A percentile compares a stretch with the other conserved stretches of the same genome.
These are phyloP conservation scores for Tremella yokohamensis DNA, from an alignment of 768 basidiomycete genomes.

Conservation along the genomic window DNA sequence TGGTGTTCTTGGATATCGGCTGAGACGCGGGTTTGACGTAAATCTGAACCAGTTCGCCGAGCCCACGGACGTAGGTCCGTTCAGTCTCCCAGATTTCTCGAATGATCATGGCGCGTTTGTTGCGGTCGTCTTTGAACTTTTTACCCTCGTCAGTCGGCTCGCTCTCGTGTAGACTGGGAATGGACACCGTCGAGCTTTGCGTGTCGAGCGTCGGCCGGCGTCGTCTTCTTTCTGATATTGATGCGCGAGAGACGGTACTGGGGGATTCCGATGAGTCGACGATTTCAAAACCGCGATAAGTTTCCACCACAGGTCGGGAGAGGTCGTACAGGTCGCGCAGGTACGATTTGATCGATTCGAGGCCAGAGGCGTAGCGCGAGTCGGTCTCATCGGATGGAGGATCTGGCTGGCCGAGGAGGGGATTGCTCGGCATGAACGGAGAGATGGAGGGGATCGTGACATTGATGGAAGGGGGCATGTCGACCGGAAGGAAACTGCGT, in stretches of 20 bases:
- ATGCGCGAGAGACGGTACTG: not conserved
- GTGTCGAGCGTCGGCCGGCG: conserved; percentile 8
- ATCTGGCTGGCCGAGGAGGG: conserved; percentile 6
- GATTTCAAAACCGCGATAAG: conserved; percentile 38
- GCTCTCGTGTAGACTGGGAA: conserved; percentile 15
- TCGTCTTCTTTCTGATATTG: conserved; percentile 6
- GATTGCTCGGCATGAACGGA: conserved; percentile 56
- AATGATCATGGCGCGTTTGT: conserved; percentile 75
- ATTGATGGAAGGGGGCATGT: conserved; percentile 59
- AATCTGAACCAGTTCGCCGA: conserved; percentile 89
- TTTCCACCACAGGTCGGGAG: conserved; percentile 63
- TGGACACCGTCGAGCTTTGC: not conserved
- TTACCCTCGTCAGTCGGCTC: conserved; percentile 51
- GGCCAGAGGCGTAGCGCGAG: conserved; percentile 54
- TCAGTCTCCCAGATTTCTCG: conserved; percentile 95
- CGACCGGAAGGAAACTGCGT: conserved; percentile 84
- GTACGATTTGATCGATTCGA: conserved; percentile 92
- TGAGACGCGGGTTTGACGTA: conserved; percentile 82
- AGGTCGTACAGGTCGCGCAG: conserved; percentile 93
- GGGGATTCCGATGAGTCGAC: conserved; percentile 9
- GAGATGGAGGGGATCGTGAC: conserved; percentile 66
- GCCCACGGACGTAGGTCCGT: conserved; percentile 86
- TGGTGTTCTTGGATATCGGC: conserved; percentile 65
- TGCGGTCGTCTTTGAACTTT: conserved; percentile 86
- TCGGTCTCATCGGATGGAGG: conserved; percentile 11